Evolutionary conservation across 1,284 basidiomycete genomes (phyloP).

Genomic region (Marasmius oreades): DNA sequence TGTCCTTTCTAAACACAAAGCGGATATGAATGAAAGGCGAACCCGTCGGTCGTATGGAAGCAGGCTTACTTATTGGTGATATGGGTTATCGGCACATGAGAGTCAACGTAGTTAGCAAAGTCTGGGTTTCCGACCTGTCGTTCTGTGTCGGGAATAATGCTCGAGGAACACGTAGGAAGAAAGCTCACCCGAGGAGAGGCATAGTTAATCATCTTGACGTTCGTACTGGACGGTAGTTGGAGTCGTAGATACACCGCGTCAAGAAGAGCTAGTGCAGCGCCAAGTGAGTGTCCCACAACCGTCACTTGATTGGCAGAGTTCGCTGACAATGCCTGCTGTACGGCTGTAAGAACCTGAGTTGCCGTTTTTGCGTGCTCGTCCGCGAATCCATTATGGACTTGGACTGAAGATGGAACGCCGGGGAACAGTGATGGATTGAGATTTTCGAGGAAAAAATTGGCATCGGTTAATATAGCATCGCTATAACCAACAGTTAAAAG

Average conservation of each 20-base stretch:
- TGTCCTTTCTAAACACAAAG: conserved; percentile 30
- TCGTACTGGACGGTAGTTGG: conserved; percentile 25
- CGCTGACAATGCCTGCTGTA: conserved; percentile 36
- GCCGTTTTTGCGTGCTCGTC: conserved; percentile 50
- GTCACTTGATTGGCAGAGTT: conserved; percentile 42
- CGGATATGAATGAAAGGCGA: conserved; percentile 10
- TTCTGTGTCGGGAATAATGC: neutral
- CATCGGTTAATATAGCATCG: conserved; percentile 46
- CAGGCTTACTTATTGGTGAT: conserved; percentile 43
- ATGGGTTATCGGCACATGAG: conserved; percentile 36
- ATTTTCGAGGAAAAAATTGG: conserved; percentile 35
- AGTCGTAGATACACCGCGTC: conserved; percentile 32
- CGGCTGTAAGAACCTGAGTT: conserved; percentile 41
- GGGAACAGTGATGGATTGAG: conserved; percentile 55
- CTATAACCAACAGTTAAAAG: conserved; percentile 24
- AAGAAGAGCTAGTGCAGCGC: conserved; percentile 53
- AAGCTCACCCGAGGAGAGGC: conserved; percentile 53
- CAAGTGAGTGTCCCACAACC: conserved; percentile 54
- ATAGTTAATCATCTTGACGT: conserved; percentile 37
- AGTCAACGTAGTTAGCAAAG: conserved; percentile 57
- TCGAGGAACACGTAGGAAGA: neutral
- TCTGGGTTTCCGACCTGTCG: conserved; percentile 55
- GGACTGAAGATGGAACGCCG: conserved; percentile 41
- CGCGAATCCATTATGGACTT: conserved; percentile 57
- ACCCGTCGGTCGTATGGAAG: conserved; percentile 18